Evolutionary conservation across 2,329 filamentous ascomycete genomes (phyloP).

Genomic region (Xylaria arbuscula): DNA sequence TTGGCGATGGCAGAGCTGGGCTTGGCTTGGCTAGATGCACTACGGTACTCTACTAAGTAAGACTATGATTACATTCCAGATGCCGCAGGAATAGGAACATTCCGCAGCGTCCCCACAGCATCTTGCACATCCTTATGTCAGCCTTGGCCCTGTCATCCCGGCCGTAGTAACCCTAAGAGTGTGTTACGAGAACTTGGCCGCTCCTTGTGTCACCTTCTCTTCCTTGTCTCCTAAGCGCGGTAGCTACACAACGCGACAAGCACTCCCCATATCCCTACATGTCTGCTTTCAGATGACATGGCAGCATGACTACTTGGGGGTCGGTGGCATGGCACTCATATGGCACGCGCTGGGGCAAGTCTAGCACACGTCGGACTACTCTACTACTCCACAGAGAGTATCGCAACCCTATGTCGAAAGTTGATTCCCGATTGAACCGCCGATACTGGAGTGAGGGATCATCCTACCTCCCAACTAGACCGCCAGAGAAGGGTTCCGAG

Average conservation of each 20-base stretch:
- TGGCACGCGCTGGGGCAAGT: not conserved
- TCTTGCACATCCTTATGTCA: conserved; percentile 12
- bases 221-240: conserved; percentile 29
- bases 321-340: not conserved
- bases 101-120: conserved; percentile 2
- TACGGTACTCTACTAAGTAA: not conserved
- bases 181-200: conserved; percentile 17
- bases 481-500: conserved; percentile 5
- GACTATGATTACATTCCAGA: no score
- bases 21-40: not conserved
- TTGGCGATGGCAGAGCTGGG: conserved; percentile 19
- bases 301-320: not conserved
- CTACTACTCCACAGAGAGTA: not conserved
- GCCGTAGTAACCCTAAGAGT: conserved; percentile 8
- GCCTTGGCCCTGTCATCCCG: conserved; percentile 2
- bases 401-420: not conserved
- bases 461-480: conserved; percentile 1
- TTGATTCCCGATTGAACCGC: not conserved
- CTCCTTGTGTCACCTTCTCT: conserved; percentile 28
- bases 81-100: conserved; percentile 1
- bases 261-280: not conserved
- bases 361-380: not conserved
- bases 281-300: not conserved
- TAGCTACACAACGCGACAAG: conserved; percentile 7
- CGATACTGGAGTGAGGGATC: not conserved